Base-by-base conservation (phyloP, 768 basidiomycete genomes). In the Kwoniella newhampshirensis region DNA sequence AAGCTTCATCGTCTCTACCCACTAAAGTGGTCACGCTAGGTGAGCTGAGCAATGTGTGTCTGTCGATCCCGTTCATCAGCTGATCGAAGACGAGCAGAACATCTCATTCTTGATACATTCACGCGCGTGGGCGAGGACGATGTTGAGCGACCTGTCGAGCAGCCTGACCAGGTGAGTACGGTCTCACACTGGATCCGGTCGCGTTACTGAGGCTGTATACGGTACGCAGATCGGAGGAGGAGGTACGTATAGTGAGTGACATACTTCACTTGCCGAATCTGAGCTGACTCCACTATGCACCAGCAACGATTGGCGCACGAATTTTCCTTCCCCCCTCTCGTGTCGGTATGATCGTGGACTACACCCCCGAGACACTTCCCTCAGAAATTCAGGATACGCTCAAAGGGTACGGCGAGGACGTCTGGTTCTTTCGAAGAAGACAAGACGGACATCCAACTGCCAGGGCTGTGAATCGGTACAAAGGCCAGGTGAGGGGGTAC, bases 41-140 rank as follows among this genome's bases (percentile, higher is more conserved):
- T 47, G n/a, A 27, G 53, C n/a, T 17, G n/a, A n/a, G n/a, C n/a
- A n/a, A n/a, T n/a, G n/a, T n/a, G n/a, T n/a, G n/a, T n/a, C n/a
- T n/a, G n/a, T n/a, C n/a, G n/a, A n/a, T n/a, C n/a, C n/a, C n/a
- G n/a, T n/a, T n/a, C n/a, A n/a, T n/a, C n/a, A n/a, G n/a, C n/a
- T n/a, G n/a, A n/a, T n/a, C n/a, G n/a, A n/a, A n/a, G n/a, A n/a
- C n/a, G 11, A n/a, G 5, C 41, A 62, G 67, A 69, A 40, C 49
- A 58, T n/a, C 66, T 70, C 58, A 70, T 70, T 45, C 63, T 67
- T 25, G 68, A 70, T 27, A 70, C 65, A 3, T 70, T 70, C 57
- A 70, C 62, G 2, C 41, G 49, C 2, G 55, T 70, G 3, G 63
- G 54, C 4, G 48, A 60, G 2, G 58, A 62, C 57, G 68, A 65